phyloP scores from a whole-genome alignment of 768 basidiomycete genomes.

The Collybiopsis confluens region DNA sequence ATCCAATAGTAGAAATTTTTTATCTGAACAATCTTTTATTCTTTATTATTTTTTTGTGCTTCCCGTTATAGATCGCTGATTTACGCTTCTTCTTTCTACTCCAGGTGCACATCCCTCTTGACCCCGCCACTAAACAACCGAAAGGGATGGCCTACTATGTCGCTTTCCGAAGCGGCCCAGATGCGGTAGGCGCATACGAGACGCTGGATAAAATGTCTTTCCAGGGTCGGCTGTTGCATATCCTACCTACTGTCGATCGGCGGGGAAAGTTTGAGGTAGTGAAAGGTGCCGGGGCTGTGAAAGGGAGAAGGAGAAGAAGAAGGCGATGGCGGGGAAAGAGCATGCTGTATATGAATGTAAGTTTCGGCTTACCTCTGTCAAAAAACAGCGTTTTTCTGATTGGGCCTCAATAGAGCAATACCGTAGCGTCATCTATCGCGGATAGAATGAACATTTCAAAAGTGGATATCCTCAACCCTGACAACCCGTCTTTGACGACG shows the following conservation, averaged over 20 bases:
- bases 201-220: constrained; percentile 80
- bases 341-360: constrained; percentile 95
- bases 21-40: too few species aligned
- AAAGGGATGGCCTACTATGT: constrained; percentile 53
- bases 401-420: constrained; percentile 80
- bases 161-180: constrained; percentile 34
- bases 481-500: constrained; percentile 22
- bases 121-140: constrained; percentile 36
- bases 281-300: constrained; percentile 39
- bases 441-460: constrained; percentile 88
- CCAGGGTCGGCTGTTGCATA: constrained; percentile 88
- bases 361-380: constrained; percentile 27
- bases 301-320: constrained; percentile 61
- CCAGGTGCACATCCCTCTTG: constrained; percentile 48
- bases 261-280: constrained; percentile 41
- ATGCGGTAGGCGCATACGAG: constrained; percentile 65
- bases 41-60: too few species aligned
- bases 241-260: constrained; percentile 78
- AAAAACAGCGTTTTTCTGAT: background rate
- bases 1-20: too few species aligned
- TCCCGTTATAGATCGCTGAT: too few species aligned
- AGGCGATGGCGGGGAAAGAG: constrained; percentile 64
- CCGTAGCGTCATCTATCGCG: constrained; percentile 87
- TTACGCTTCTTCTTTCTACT: background rate
- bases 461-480: constrained; percentile 82